Conservation (phyloP, 2,329 filamentous ascomycete species). For the Diaporthe nobilis region DNA sequence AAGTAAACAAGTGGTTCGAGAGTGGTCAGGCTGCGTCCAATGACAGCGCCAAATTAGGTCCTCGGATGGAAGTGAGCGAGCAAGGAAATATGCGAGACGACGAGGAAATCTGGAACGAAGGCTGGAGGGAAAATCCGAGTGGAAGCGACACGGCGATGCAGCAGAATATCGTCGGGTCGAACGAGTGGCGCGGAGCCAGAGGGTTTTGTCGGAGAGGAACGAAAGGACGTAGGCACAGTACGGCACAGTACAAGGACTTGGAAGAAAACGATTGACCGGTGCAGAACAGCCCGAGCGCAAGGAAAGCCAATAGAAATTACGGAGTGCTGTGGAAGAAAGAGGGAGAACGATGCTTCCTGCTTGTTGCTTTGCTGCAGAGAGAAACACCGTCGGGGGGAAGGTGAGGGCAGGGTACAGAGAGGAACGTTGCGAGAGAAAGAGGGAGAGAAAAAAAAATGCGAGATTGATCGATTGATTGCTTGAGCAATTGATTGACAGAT, state of each 20-base stretch:
- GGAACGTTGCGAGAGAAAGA: too few species aligned
- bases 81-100: conserved; percentile 25
- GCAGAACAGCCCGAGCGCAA: conserved; percentile 32
- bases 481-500: conserved; percentile 21
- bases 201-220: conserved; percentile 30
- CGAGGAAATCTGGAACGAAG: conserved; percentile 24
- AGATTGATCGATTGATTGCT: conserved; percentile 23
- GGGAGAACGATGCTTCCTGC: conserved; percentile 22
- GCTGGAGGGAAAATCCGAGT: background rate
- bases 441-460: background rate
- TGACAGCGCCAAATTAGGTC: conserved; percentile 9
- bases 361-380: conserved; percentile 39
- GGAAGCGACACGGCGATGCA: conserved; percentile 35
- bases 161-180: conserved; percentile 22
- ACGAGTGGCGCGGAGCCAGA: conserved; percentile 33
- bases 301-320: conserved; percentile 21
- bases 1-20: conserved; percentile 22
- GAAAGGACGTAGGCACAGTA: conserved; percentile 36
- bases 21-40: conserved; percentile 19
- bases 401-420: background rate
- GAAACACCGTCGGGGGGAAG: conserved; percentile 6
- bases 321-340: conserved; percentile 19
- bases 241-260: conserved; percentile 37
- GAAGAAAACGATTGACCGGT: conserved; percentile 34
- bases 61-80: conserved; percentile 14